Percentiles rank a stretch among this genome's conserved stretches.
phyloP scores from a whole-genome alignment of 2,329 filamentous ascomycete genomes.

The Mycocentrospora acerina region DNA sequence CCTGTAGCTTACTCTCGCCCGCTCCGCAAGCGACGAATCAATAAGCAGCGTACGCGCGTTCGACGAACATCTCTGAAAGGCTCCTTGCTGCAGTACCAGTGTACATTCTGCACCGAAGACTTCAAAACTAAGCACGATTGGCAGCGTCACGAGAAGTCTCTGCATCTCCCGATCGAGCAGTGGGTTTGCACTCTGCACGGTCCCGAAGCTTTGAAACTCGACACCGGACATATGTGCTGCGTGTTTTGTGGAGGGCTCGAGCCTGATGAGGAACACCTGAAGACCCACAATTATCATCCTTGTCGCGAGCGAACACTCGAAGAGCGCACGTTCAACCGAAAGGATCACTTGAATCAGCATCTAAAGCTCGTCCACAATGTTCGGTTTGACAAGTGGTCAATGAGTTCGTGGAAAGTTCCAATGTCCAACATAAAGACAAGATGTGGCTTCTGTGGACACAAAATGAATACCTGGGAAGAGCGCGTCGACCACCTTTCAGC shows the following conservation, averaged over 20 bases:
- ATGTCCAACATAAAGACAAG: conserved; percentile 21
- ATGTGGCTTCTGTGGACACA: conserved; percentile 27
- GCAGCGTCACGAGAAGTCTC: conserved; percentile 32
- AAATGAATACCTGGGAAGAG: conserved; percentile 23
- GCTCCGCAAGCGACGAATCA: conserved; percentile 5
- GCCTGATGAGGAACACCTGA: conserved; percentile 10
- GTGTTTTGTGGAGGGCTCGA: conserved; percentile 8
- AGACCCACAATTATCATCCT: conserved; percentile 20
- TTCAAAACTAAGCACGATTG: conserved; percentile 35
- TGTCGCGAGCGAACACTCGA: conserved; percentile 23
- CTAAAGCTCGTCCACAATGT: conserved; percentile 25
- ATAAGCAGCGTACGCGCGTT: conserved; percentile 10
- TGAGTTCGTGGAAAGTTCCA: conserved; percentile 27
- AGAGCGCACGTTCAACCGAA: conserved; percentile 30
- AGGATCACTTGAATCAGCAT: conserved; percentile 33
- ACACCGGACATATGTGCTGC: conserved; percentile 9
- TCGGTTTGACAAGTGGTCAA: conserved; percentile 37
- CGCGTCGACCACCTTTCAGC: conserved; percentile 27
- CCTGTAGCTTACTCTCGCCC: conserved; percentile 1
- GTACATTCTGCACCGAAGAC: conserved; percentile 33
- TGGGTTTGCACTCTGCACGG: conserved; percentile 25
- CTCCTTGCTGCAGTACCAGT: conserved; percentile 24
- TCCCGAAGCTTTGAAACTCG: conserved; percentile 3
- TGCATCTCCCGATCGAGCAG: conserved; percentile 29
- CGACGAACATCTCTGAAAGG: conserved; percentile 9